Evolutionary conservation across 1,139 yeast species (phyloP).

Genomic region (Blastobotrys capitulatus): DNA sequence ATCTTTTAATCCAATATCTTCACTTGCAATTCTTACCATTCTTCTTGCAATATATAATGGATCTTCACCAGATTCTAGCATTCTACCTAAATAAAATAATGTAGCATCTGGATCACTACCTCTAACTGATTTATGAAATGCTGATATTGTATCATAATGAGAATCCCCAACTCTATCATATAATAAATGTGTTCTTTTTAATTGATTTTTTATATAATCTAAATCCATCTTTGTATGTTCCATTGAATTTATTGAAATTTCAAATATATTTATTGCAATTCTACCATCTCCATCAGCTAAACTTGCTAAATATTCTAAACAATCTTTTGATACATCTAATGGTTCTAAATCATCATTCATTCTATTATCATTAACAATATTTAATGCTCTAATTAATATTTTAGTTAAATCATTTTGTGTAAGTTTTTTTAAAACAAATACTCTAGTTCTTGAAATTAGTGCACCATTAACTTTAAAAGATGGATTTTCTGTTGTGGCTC

Average conservation of each 20-base stretch:
- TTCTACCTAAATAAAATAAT: conserved; percentile 73
- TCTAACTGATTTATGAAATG: conserved; percentile 85
- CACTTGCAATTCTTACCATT: conserved; percentile 90
- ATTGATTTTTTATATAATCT: conserved; percentile 39
- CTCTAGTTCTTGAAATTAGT: conserved; percentile 77
- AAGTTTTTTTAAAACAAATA: conserved; percentile 72
- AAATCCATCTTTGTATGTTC: conserved; percentile 13
- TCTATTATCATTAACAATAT: conserved; percentile 54
- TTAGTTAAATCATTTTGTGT: conserved; percentile 47
- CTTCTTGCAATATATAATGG: conserved; percentile 88
- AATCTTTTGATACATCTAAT: conserved; percentile 50
- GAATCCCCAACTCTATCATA: conserved; percentile 88
- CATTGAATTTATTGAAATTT: conserved; percentile 36
- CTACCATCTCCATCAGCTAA: conserved; percentile 90
- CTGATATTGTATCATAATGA: conserved; percentile 92
- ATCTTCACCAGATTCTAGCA: conserved; percentile 91
- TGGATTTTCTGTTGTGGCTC: conserved; percentile 98
- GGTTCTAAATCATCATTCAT: conserved; percentile 34
- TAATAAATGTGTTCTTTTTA: conserved; percentile 52
- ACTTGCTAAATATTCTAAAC: conserved; percentile 64
- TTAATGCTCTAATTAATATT: conserved; percentile 59
- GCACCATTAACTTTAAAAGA: conserved; percentile 89
- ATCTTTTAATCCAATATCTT: conserved; percentile 80
- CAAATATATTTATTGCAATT: conserved; percentile 72
- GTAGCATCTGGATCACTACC: conserved; percentile 91